These are phyloP conservation scores for Ambrosia trifida DNA, from an alignment of 129 eudicot species.

Conservation along the genomic window DNA sequence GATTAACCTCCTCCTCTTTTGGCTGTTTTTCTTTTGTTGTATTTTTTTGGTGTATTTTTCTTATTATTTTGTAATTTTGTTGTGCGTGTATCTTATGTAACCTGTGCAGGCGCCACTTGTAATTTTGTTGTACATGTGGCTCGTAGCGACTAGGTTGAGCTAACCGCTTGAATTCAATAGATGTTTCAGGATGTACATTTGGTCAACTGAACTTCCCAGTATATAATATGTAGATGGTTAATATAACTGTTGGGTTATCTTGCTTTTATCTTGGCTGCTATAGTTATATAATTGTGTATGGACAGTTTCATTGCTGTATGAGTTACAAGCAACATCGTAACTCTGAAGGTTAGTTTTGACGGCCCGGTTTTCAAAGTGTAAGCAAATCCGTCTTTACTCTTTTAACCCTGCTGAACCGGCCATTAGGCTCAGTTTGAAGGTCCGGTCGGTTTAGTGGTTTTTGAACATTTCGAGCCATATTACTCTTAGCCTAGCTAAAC, in stretches of 20 bases:
- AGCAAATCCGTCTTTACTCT: no score
- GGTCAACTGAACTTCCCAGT: background rate
- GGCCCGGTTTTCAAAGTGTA: no score
- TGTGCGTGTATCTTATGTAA: conserved; percentile 19
- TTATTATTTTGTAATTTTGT: conserved; percentile 5
- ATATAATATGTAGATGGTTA: conserved; percentile 1
- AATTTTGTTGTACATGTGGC: conserved; percentile 18
- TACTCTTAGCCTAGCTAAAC: no score
- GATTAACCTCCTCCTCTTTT: conserved; percentile 11
- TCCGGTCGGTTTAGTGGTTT: no score
- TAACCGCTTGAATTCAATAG: conserved; percentile 22
- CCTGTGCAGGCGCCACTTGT: background rate
- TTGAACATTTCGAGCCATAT: no score
- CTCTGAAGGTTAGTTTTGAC: no score
- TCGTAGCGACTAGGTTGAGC: conserved; percentile 12
- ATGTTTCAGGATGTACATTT: conserved; percentile 19
- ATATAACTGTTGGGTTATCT: background rate
- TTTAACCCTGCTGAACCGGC: no score
- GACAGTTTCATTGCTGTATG: no score
- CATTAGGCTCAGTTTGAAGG: no score
- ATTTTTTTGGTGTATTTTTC: conserved; percentile 12
- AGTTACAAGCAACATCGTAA: no score
- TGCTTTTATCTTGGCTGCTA: background rate
- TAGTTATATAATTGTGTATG: background rate
- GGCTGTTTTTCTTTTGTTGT: conserved; percentile 23